Conservation (phyloP, 768 basidiomycete genomes). For the Rhodotorula taiwanensis region DNA sequence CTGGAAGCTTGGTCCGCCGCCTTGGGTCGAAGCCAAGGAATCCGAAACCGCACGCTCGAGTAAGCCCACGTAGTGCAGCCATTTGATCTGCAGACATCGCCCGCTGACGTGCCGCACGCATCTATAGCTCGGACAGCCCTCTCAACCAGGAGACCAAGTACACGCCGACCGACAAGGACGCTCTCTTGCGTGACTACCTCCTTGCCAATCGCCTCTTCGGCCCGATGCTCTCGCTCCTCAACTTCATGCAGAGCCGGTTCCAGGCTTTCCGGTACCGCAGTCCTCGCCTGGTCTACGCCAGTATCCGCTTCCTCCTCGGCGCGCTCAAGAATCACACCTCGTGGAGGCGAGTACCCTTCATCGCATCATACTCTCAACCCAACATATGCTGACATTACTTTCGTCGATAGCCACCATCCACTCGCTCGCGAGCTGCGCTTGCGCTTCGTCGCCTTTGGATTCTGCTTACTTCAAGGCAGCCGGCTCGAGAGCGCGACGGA, state of each 20-base stretch:
- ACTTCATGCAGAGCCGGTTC: constrained; percentile 82
- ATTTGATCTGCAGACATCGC: neutral
- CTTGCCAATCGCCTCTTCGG: constrained; percentile 68
- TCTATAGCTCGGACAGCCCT: constrained; percentile 84
- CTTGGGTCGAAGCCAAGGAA: constrained; percentile 66
- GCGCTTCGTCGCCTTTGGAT: constrained; percentile 83
- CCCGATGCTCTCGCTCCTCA: constrained; percentile 70
- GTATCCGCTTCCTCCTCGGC: constrained; percentile 76
- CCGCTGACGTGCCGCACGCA: neutral
- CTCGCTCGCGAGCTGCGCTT: constrained; percentile 84
- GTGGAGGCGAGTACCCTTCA: constrained; percentile 59
- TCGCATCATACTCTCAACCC: too few species aligned
- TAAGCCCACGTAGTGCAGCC: too few species aligned
- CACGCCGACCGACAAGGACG: constrained; percentile 78
- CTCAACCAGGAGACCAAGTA: constrained; percentile 80
- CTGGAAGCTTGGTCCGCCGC: constrained; percentile 79
- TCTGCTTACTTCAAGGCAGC: constrained; percentile 83
- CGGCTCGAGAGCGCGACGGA: constrained; percentile 77
- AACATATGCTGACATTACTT: neutral
- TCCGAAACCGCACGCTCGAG: constrained; percentile 78
- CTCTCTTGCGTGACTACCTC: constrained; percentile 64
- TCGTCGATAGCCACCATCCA: constrained; percentile 66
- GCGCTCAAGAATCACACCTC: constrained; percentile 62
- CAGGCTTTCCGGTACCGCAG: constrained; percentile 88
- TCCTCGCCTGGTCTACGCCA: constrained; percentile 73